These are phyloP conservation scores for Jaapia argillacea DNA, from an alignment of 768 basidiomycete genomes.

Conservation along the genomic window DNA sequence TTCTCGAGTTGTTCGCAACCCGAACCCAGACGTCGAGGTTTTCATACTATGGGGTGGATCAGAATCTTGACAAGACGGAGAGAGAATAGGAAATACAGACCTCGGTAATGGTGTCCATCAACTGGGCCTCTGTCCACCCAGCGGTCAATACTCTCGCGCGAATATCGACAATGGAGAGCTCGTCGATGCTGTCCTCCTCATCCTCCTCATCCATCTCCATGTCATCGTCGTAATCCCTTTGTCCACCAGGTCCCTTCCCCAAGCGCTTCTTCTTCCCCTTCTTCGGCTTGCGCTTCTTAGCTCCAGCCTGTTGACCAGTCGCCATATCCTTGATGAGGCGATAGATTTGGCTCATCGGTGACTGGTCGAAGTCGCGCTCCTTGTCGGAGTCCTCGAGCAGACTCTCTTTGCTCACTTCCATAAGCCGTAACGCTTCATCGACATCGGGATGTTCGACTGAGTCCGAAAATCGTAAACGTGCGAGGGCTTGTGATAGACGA, in stretches of 20 bases:
- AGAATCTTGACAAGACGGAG: slow-evolving; percentile 3
- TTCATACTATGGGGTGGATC: slow-evolving; percentile 69
- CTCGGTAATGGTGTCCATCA: slow-evolving; percentile 76
- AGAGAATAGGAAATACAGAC: slow-evolving; percentile 32
- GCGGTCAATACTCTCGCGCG: slow-evolving; percentile 75
- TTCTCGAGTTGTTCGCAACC: slow-evolving; percentile 74
- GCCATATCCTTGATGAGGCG: slow-evolving; percentile 87
- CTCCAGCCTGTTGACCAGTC: slow-evolving; percentile 19
- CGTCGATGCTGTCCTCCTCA: slow-evolving; percentile 33
- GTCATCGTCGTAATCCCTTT: slow-evolving; percentile 62
- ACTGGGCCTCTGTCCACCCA: slow-evolving; percentile 86
- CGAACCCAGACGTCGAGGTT: slow-evolving; percentile 71
- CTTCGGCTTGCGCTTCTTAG: slow-evolving; percentile 23
- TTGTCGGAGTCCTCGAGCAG: slow-evolving; percentile 72
- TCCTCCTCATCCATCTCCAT: slow-evolving; percentile 62
- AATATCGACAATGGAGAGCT: slow-evolving; percentile 80
- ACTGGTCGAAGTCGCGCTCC: slow-evolving; percentile 64
- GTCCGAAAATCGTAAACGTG: slow-evolving; percentile 80
- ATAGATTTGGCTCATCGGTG: slow-evolving; percentile 77
- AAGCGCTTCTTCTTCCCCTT: slow-evolving; percentile 38
- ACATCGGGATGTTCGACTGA: slow-evolving; percentile 80
- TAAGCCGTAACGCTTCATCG: slow-evolving; percentile 91
- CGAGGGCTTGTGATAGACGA: slow-evolving; percentile 90
- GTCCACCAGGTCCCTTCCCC: slow-evolving; percentile 60
- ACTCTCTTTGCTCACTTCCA: slow-evolving; percentile 94